Conservation (phyloP, 257 asterid species). For the Voacanga thouarsii region DNA sequence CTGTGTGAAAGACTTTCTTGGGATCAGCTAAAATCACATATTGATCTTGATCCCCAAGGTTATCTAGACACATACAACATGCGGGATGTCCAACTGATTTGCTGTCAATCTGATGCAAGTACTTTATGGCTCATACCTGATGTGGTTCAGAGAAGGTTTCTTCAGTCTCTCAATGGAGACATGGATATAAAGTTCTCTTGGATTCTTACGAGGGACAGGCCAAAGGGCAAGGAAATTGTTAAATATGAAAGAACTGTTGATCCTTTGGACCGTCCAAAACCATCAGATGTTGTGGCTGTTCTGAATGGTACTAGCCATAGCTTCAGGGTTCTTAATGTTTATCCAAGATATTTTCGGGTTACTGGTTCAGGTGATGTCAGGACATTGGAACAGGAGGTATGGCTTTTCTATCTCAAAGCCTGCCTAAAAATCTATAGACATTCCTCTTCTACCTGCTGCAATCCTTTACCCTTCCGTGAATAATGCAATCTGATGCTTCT, state of each 20-base stretch:
- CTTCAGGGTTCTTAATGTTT: slow-evolving; percentile 62
- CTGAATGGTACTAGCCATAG: slow-evolving; percentile 72
- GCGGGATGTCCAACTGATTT: slow-evolving; percentile 81
- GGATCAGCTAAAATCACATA: slow-evolving; percentile 40
- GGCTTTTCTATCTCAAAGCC: slow-evolving; percentile 8
- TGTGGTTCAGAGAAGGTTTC: slow-evolving; percentile 71
- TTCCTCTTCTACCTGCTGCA: neutral
- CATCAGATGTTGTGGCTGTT: slow-evolving; percentile 70
- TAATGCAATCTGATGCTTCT: neutral
- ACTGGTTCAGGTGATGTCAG: slow-evolving; percentile 98
- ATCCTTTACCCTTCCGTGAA: neutral
- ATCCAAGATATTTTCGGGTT: slow-evolving; percentile 82
- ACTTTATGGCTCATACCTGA: slow-evolving; percentile 85
- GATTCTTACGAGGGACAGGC: slow-evolving; percentile 90
- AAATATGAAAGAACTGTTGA: slow-evolving; percentile 66
- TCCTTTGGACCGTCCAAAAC: slow-evolving; percentile 56
- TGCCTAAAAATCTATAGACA: neutral
- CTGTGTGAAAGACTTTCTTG: slow-evolving; percentile 77
- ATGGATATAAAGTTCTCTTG: slow-evolving; percentile 82
- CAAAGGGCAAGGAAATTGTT: slow-evolving; percentile 93
- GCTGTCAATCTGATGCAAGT: slow-evolving; percentile 93
- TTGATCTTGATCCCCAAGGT: slow-evolving; percentile 62
- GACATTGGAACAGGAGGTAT: slow-evolving; percentile 81
- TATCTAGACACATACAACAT: slow-evolving; percentile 63
- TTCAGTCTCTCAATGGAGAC: slow-evolving; percentile 49